A percentile compares a stretch with the other conserved stretches of the same genome.
These are phyloP conservation scores for Penicillium crystallinum DNA, from an alignment of 495 filamentous ascomycete genomes.

Conservation along the genomic window DNA sequence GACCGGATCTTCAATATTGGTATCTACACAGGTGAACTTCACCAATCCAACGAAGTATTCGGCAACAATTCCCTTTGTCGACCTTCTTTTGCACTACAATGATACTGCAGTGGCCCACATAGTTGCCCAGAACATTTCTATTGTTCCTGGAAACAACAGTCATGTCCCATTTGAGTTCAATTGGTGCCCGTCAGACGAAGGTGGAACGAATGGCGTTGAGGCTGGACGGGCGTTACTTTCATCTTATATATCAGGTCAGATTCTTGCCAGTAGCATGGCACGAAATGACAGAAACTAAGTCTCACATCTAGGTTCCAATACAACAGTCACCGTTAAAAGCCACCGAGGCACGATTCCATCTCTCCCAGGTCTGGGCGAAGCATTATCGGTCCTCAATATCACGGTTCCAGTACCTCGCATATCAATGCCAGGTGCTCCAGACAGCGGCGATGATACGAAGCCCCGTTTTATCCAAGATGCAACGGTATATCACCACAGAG, in stretches of 20 bases:
- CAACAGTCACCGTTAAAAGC: slow-evolving; percentile 63
- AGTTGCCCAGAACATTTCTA: slow-evolving; percentile 51
- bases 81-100: slow-evolving; percentile 70
- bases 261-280: background rate
- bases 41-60: slow-evolving; percentile 88
- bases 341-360: slow-evolving; percentile 67
- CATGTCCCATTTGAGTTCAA: slow-evolving; percentile 61
- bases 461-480: slow-evolving; percentile 76
- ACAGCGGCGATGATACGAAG: slow-evolving; percentile 39
- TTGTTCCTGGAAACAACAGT: slow-evolving; percentile 66
- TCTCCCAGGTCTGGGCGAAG: slow-evolving; percentile 64
- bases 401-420: slow-evolving; percentile 66
- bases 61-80: slow-evolving; percentile 70
- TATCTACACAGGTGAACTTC: slow-evolving; percentile 68
- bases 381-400: slow-evolving; percentile 62
- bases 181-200: slow-evolving; percentile 64
- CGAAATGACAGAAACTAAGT: background rate
- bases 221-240: slow-evolving; percentile 71
- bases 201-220: slow-evolving; percentile 53
- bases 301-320: slow-evolving; percentile 58
- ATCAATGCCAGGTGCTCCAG: slow-evolving; percentile 44
- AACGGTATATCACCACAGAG: slow-evolving; percentile 49
- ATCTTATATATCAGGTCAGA: slow-evolving; percentile 75
- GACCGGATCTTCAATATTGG: slow-evolving; percentile 57
- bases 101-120: slow-evolving; percentile 69